These are phyloP conservation scores for Marchantia paleacea DNA, from an alignment of 225 moss, liverwort and hornwort species.

Conservation along the genomic window DNA sequence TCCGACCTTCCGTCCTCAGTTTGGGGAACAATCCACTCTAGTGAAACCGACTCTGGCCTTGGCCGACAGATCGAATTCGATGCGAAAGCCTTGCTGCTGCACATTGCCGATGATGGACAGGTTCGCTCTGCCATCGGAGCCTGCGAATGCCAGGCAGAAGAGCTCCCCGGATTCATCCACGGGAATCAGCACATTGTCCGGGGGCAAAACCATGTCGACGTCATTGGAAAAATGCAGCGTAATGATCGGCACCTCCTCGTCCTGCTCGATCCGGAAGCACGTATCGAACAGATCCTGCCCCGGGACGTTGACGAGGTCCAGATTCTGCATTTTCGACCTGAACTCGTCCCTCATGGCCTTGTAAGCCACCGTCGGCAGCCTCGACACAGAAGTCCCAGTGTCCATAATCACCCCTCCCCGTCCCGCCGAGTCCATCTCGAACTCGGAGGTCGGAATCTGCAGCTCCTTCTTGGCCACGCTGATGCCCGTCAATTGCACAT, in stretches of 20 bases:
- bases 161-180: slow-evolving; percentile 49
- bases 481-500: slow-evolving; percentile 54
- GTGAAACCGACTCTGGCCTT: slow-evolving; percentile 58
- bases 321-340: slow-evolving; percentile 42
- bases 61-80: slow-evolving; percentile 59
- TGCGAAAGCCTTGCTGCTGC: slow-evolving; percentile 70
- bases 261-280: slow-evolving; percentile 44
- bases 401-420: slow-evolving; percentile 71
- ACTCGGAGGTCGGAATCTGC: slow-evolving; percentile 42
- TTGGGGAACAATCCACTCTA: slow-evolving; percentile 19
- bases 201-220: slow-evolving; percentile 46
- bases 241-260: slow-evolving; percentile 27
- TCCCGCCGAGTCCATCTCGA: slow-evolving; percentile 47
- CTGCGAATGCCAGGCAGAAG: slow-evolving; percentile 61
- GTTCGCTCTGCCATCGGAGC: slow-evolving; percentile 36
- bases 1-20: background rate
- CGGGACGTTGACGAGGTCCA: slow-evolving; percentile 33
- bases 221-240: slow-evolving; percentile 40
- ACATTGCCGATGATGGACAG: slow-evolving; percentile 81
- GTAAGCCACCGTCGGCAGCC: slow-evolving; percentile 47
- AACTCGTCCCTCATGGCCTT: slow-evolving; percentile 54
- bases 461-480: slow-evolving; percentile 48
- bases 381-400: slow-evolving; percentile 67
- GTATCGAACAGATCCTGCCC: slow-evolving; percentile 65
- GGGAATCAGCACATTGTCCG: slow-evolving; percentile 64